These are phyloP conservation scores for Solanum bukasovii DNA, from an alignment of 257 asterid species.

Conservation along the genomic window DNA sequence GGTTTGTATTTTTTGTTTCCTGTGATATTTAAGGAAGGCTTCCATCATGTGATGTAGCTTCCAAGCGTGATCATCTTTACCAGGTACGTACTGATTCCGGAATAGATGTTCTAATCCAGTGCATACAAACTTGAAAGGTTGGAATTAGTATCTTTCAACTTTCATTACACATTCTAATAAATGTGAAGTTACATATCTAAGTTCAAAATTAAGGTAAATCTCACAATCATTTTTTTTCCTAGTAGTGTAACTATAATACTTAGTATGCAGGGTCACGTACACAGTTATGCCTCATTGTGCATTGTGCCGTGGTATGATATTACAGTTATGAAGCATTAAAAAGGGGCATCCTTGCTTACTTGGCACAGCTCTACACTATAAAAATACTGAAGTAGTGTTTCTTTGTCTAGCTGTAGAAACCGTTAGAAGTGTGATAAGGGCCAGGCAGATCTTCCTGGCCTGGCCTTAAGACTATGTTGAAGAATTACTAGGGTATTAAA, in stretches of 20 bases:
- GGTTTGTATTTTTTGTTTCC: neutral
- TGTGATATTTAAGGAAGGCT: conserved; percentile 27
- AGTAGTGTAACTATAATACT: neutral
- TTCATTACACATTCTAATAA: neutral
- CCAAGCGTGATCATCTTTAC: conserved; percentile 64
- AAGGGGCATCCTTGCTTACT: neutral
- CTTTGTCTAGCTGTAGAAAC: neutral
- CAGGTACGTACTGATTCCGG: neutral
- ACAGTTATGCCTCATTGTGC: neutral
- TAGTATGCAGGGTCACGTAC: neutral
- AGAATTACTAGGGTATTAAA: neutral
- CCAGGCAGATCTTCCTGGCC: neutral
- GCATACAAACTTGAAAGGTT: neutral
- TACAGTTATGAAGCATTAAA: neutral
- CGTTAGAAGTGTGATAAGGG: neutral
- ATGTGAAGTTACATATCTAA: neutral
- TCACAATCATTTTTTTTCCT: neutral
- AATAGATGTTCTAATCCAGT: neutral
- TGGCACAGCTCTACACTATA: neutral
- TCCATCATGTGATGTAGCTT: conserved; percentile 61
- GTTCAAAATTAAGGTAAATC: neutral
- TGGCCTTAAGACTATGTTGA: neutral
- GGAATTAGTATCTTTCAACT: neutral
- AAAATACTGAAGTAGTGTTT: neutral
- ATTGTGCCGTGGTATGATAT: neutral